Percentiles rank a stretch among this genome's conserved stretches.
These are phyloP conservation scores for Pseudocercospora fijiensis DNA, from an alignment of 2,329 filamentous ascomycete species.

Conservation along the genomic window DNA sequence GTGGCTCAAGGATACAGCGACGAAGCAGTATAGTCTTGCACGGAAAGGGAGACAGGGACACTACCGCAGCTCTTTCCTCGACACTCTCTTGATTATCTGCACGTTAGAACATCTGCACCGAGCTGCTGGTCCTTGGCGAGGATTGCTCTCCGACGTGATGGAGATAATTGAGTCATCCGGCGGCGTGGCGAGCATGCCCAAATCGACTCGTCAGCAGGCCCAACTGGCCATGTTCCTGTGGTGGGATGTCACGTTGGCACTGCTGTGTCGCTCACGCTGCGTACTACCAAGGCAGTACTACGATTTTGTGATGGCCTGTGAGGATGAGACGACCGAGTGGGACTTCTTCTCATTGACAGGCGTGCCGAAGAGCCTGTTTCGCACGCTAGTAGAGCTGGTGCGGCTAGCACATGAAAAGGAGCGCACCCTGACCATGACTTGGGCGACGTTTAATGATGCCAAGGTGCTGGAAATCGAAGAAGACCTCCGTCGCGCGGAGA, in stretches of 20 bases:
- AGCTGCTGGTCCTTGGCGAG: constrained; percentile 9
- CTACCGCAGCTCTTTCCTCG: background rate
- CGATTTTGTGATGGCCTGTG: constrained; percentile 4
- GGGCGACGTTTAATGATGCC: background rate
- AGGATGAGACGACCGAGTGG: constrained; percentile 8
- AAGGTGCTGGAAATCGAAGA: constrained; percentile 1
- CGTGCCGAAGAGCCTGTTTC: constrained; percentile 5
- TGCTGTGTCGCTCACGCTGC: constrained; percentile 5
- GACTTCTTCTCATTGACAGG: constrained; percentile 8
- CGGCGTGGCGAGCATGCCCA: constrained; percentile 6
- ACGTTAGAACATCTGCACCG: constrained; percentile 11
- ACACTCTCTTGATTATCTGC: constrained; percentile 5
- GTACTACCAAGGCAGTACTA: constrained; percentile 7
- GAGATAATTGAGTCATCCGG: constrained; percentile 5
- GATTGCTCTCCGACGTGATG: background rate
- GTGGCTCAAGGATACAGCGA: constrained; percentile 3
- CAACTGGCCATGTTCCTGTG: constrained; percentile 11
- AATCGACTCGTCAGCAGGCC: constrained; percentile 2
- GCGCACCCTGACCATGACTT: constrained; percentile 3
- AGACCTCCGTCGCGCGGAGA: background rate
- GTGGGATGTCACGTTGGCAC: constrained; percentile 9
- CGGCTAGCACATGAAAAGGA: constrained; percentile 8
- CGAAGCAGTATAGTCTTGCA: constrained; percentile 4
- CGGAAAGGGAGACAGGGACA: background rate
- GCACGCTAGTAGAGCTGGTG: constrained; percentile 4